These are phyloP conservation scores for Leptographium procerum DNA, from an alignment of 2,329 filamentous ascomycete species.

Conservation along the genomic window DNA sequence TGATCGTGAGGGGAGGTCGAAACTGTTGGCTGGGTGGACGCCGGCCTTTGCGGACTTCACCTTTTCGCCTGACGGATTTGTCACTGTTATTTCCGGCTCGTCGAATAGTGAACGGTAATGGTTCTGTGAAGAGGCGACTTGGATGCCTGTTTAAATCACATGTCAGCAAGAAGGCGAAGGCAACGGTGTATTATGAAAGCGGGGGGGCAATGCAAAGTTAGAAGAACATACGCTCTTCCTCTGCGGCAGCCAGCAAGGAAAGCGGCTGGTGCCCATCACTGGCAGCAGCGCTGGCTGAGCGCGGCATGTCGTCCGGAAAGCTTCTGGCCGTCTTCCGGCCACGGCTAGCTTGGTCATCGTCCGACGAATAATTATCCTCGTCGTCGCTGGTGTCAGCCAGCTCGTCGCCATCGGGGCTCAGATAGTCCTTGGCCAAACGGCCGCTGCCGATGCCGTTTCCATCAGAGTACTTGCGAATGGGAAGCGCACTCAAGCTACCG, in stretches of 20 bases:
- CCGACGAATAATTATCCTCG: conserved; percentile 39
- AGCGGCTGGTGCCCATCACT: conserved; percentile 31
- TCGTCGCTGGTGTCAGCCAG: conserved; percentile 57
- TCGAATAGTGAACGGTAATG: conserved; percentile 53
- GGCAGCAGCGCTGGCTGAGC: conserved; percentile 5
- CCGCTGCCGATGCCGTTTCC: conserved; percentile 29
- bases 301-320: conserved; percentile 26
- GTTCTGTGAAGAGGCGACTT: conserved; percentile 38
- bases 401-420: conserved; percentile 54
- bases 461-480: conserved; percentile 35
- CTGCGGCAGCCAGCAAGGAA: conserved; percentile 61
- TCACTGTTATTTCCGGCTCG: conserved; percentile 56
- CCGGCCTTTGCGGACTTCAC: conserved; percentile 41
- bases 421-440: conserved; percentile 57
- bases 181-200: neutral
- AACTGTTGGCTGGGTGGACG: conserved; percentile 76
- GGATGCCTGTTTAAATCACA: conserved; percentile 29
- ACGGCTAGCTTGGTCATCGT: conserved; percentile 43
- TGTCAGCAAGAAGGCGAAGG: neutral
- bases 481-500: conserved; percentile 50
- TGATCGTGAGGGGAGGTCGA: conserved; percentile 55
- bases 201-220: too few species aligned
- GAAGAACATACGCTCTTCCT: conserved; percentile 60
- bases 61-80: conserved; percentile 50
- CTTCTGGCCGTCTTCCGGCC: conserved; percentile 45